Base-by-base conservation (phyloP, 2,329 filamentous ascomycete genomes). In the Cladosporium oxysporum region DNA sequence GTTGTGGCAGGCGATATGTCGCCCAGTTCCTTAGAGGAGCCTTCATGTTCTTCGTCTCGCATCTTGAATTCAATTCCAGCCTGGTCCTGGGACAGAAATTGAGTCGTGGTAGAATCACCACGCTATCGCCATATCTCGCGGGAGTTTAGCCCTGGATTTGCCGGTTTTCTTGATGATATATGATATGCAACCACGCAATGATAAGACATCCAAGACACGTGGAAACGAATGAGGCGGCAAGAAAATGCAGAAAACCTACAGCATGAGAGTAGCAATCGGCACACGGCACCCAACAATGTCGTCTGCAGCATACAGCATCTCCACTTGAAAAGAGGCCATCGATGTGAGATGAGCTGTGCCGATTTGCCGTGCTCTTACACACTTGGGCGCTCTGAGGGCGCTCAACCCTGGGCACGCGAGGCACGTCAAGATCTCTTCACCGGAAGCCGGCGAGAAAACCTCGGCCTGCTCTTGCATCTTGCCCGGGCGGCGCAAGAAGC, bases 391-490 rank as follows among this genome's bases (percentile, higher is more conserved):
- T 57, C 35, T 47, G 4, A 14, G 23, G n/a, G 41, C 41, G 49
- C 49, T 21, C 49, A 26, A 55, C 52, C 50, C 29, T 55, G 18
- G 52, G 52, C 29, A 55, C 18, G 41, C 41, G 23, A 55, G 49
- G 12, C 61, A 31, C 50, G 35, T 57, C 50, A 63, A 52, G 35
- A 63, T 57, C 35, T 33, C 35, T 55, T 63, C 61, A 63, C 61
- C 61, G 50, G 49, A 59, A 57, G 61, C 61, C 50, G 61, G 61
- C 61, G 61, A 14, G 6, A 62, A 63, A 57, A 21, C 61, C 50
- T 57, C 50, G 61, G 61, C 33, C 61, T 21, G 16, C 41, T 47
- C 26, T 21, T 47, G 23, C 21, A 29, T 59, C 57, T n/a, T 47
- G 16, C 57, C 57, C 23, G 57, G 26, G 57, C 41, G 57, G 59